Percentiles rank a stretch among this genome's conserved stretches.
These are phyloP conservation scores for Massariosphaeria phaeospora DNA, from an alignment of 495 filamentous ascomycete genomes.

Conservation along the genomic window DNA sequence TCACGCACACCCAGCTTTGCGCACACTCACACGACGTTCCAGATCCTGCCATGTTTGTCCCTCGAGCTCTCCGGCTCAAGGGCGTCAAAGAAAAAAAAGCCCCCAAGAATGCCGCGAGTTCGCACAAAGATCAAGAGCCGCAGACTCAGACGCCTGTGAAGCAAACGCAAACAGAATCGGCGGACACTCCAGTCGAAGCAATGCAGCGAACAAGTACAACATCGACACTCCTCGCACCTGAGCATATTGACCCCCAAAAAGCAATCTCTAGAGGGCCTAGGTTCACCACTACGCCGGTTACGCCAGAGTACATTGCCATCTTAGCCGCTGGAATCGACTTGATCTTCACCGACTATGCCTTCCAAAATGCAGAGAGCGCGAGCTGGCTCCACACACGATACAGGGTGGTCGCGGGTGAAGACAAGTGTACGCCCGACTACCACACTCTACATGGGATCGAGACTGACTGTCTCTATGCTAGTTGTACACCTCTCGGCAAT, in stretches of 20 bases:
- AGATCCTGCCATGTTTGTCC: slow-evolving; percentile 40
- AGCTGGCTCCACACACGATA: slow-evolving; percentile 36
- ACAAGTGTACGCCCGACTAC: slow-evolving; percentile 33
- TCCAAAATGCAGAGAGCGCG: slow-evolving; percentile 25
- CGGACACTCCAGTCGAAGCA: too few relatives aligned
- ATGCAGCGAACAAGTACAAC: neutral
- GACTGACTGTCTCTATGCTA: too few relatives aligned
- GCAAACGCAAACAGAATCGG: too few relatives aligned
- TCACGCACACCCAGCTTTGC: too few relatives aligned
- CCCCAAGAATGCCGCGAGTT: too few relatives aligned
- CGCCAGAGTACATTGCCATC: slow-evolving; percentile 20
- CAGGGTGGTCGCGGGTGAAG: slow-evolving; percentile 35
- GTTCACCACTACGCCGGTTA: slow-evolving; percentile 8
- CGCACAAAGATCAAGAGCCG: too few relatives aligned
- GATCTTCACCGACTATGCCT: slow-evolving; percentile 38
- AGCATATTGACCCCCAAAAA: slow-evolving; percentile 4
- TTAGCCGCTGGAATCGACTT: slow-evolving; percentile 39
- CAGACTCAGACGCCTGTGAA: too few relatives aligned
- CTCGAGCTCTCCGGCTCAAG: slow-evolving; percentile 30
- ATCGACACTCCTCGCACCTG: neutral
- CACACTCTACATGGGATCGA: too few relatives aligned
- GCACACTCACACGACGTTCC: too few relatives aligned
- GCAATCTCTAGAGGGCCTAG: neutral
- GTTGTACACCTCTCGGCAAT: slow-evolving; percentile 42
- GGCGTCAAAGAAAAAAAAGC: slow-evolving; percentile 7